Evolutionary conservation across 345 rosid genomes (phyloP).

Genomic region (Dipteronia sinensis): DNA sequence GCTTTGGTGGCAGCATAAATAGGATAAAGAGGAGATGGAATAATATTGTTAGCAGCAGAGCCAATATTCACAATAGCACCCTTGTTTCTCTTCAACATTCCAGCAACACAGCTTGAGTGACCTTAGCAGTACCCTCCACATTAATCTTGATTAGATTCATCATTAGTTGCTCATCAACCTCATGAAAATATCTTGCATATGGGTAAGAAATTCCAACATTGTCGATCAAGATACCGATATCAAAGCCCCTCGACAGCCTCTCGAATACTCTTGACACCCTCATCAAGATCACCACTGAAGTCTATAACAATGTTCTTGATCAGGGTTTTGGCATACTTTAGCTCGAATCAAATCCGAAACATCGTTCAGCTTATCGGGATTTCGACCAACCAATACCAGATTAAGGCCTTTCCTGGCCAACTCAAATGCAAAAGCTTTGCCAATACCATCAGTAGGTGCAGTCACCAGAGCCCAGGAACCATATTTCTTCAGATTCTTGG

Average conservation of each 20-base stretch:
- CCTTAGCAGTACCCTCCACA: slow-evolving; percentile 91
- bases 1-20: slow-evolving; percentile 92
- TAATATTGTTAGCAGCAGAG: slow-evolving; percentile 82
- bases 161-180: slow-evolving; percentile 70
- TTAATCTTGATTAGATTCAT: slow-evolving; percentile 69
- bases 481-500: slow-evolving; percentile 75
- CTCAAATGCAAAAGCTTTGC: slow-evolving; percentile 83
- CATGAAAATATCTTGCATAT: slow-evolving; percentile 90
- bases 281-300: slow-evolving; percentile 83
- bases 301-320: slow-evolving; percentile 75
- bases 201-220: slow-evolving; percentile 95
- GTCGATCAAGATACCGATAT: slow-evolving; percentile 78
- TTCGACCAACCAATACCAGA: slow-evolving; percentile 82
- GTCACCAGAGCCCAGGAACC: slow-evolving; percentile 96
- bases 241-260: slow-evolving; percentile 70
- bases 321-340: slow-evolving; percentile 47
- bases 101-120: slow-evolving; percentile 78
- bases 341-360: slow-evolving; percentile 64
- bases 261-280: slow-evolving; percentile 62
- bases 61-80: slow-evolving; percentile 94
- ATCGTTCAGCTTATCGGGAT: slow-evolving; percentile 61
- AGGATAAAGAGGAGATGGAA: slow-evolving; percentile 95
- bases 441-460: slow-evolving; percentile 93
- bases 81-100: slow-evolving; percentile 80
- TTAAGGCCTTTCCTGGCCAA: slow-evolving; percentile 76